phyloP scores from a whole-genome alignment of 345 rosid genomes.

The Dipteronia sinensis region DNA sequence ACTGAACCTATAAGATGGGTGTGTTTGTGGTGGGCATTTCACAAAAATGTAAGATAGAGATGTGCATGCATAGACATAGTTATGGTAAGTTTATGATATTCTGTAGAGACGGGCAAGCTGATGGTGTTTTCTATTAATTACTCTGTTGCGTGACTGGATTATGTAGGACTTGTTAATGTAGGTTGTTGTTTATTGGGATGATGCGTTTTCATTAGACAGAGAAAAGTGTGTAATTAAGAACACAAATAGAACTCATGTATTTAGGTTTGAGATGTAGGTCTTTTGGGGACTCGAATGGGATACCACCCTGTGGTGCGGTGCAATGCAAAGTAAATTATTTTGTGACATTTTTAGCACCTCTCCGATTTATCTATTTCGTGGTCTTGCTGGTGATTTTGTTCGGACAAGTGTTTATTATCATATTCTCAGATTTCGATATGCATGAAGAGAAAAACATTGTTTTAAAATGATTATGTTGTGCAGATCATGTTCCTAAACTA shows the following conservation, averaged over 20 bases:
- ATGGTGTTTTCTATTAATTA: neutral
- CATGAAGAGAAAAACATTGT: too few species aligned
- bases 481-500: too few species aligned
- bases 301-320: too few species aligned
- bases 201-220: neutral
- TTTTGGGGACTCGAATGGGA: neutral
- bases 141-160: too few species aligned
- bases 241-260: neutral
- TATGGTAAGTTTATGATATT: neutral
- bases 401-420: too few species aligned
- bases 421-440: too few species aligned
- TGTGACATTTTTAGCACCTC: too few species aligned
- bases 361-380: too few species aligned
- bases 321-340: too few species aligned
- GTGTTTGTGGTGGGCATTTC: neutral
- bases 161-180: neutral
- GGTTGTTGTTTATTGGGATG: neutral
- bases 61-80: conserved; percentile 23
- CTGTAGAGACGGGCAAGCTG: neutral
- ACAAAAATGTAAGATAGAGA: conserved; percentile 7
- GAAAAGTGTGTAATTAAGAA: neutral
- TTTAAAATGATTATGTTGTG: too few species aligned
- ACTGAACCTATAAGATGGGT: conserved; percentile 36
- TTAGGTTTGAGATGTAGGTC: neutral
- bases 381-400: too few species aligned